Base-by-base conservation (phyloP, 169 alveolate genomes). In the Plasmodium ovale region DNA sequence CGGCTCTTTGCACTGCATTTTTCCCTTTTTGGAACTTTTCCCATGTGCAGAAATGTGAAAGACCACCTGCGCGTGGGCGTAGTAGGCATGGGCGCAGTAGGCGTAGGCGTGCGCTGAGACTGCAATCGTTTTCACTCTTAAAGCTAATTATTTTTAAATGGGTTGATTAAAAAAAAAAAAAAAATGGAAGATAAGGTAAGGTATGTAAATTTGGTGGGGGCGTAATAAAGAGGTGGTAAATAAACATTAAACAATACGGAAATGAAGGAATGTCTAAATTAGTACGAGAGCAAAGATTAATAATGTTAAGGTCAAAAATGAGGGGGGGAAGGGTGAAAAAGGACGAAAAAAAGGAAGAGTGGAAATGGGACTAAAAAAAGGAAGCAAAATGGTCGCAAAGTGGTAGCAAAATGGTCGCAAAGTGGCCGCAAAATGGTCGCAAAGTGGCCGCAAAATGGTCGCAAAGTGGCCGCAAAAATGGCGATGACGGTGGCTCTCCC, bases 81-180 rank as follows among this genome's bases (percentile, higher is more conserved):
- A n/a, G n/a, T n/a, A n/a, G n/a, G n/a, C n/a, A n/a, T n/a, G n/a
- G n/a, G n/a, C n/a, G n/a, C n/a, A n/a, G n/a, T n/a, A n/a, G n/a
- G n/a, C n/a, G n/a, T n/a, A n/a, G n/a, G n/a, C n/a, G n/a, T n/a
- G n/a, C n/a, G n/a, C n/a, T n/a, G n/a, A n/a, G n/a, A n/a, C n/a
- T n/a, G n/a, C n/a, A n/a, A n/a, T n/a, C n/a, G n/a, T n/a, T n/a
- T 59, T 14, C 27, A 44, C 37, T 77, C 58, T 77, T 77, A 77
- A 77, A 77, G 88, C 88, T 37, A 77, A 77, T 77, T 60, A 77
- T 53, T 77, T 77, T 77, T 77, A 77, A 77, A 77, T 77, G 44
- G 21, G 70, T 77, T 42, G 0, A 62, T 77, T 77, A 39, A 77
- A 77, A 72, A 72, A 25, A 33, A 47, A 42, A 44, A 68, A 59